Evolutionary conservation across 192 early-diverging fungal genomes (phyloP).

Genomic region (Obelidium mucronatum): DNA sequence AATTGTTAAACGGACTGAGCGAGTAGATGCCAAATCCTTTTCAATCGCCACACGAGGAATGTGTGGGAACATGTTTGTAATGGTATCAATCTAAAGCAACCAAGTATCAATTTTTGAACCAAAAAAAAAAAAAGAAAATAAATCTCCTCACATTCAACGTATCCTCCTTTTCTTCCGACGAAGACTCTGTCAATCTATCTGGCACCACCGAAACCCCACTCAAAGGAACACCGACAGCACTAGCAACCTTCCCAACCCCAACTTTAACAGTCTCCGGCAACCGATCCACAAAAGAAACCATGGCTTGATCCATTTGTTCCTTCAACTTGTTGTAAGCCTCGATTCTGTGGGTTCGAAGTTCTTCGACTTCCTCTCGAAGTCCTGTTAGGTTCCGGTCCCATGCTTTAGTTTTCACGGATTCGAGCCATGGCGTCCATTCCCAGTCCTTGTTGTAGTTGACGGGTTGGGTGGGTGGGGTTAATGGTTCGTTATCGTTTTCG

Average conservation of each 20-base stretch:
- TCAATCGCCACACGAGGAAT: slow-evolving; percentile 16
- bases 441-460: slow-evolving; percentile 26
- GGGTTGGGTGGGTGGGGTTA: neutral
- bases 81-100: slow-evolving; percentile 7
- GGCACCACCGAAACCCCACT: slow-evolving; percentile 7
- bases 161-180: neutral
- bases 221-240: slow-evolving; percentile 12
- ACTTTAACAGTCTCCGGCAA: slow-evolving; percentile 14
- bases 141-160: slow-evolving; percentile 3
- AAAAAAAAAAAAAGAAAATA: neutral
- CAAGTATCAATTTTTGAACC: neutral
- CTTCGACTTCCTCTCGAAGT: slow-evolving; percentile 44
- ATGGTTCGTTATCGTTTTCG: neutral
- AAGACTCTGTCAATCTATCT: neutral
- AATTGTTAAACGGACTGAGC: slow-evolving; percentile 10
- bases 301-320: slow-evolving; percentile 28
- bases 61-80: slow-evolving; percentile 26
- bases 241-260: slow-evolving; percentile 4
- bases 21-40: slow-evolving; percentile 9
- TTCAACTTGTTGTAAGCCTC: slow-evolving; percentile 37
- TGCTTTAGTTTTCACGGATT: slow-evolving; percentile 33
- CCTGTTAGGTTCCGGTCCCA: slow-evolving; percentile 53
- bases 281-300: slow-evolving; percentile 14
- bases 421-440: slow-evolving; percentile 52
- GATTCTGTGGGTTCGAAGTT: slow-evolving; percentile 33